Percentiles rank a stretch among this genome's conserved stretches.
These are phyloP conservation scores for Hordeum pubiflorum DNA, from an alignment of 202 grass and related monocot genomes.

Conservation along the genomic window DNA sequence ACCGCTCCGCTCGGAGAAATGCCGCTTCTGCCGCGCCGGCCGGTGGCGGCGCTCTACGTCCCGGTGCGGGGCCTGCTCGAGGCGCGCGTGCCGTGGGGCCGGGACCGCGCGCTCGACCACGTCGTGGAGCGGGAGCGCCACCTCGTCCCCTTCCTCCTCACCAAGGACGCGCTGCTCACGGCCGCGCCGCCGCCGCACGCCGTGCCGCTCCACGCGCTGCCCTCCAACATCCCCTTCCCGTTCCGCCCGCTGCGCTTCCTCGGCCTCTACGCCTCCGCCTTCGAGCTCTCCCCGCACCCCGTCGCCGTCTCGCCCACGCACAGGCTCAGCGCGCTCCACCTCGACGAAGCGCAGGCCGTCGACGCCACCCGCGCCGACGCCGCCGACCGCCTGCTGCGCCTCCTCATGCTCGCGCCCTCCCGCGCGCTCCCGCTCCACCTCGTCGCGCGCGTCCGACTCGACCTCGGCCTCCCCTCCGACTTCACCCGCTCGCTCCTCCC, in stretches of 20 bases:
- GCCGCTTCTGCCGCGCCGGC: slow-evolving; percentile 9
- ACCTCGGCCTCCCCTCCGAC: slow-evolving; percentile 72
- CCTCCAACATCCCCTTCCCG: slow-evolving; percentile 59
- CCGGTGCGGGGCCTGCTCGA: slow-evolving; percentile 42
- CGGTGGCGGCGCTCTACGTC: slow-evolving; percentile 20
- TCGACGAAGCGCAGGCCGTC: slow-evolving; percentile 34
- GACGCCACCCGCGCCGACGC: slow-evolving; percentile 35
- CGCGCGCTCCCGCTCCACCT: slow-evolving; percentile 63
- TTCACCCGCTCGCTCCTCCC: slow-evolving; percentile 63
- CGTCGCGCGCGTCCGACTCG: slow-evolving; percentile 58
- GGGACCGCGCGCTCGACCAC: slow-evolving; percentile 81
- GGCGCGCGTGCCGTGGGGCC: slow-evolving; percentile 53
- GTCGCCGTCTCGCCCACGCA: slow-evolving; percentile 48
- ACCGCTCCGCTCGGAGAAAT: too few species aligned
- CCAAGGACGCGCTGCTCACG: slow-evolving; percentile 74
- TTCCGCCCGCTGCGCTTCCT: slow-evolving; percentile 81
- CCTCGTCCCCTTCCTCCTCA: slow-evolving; percentile 66
- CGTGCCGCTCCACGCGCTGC: slow-evolving; percentile 57
- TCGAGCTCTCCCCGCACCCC: slow-evolving; percentile 36
- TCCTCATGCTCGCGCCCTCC: slow-evolving; percentile 73
- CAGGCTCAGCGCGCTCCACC: slow-evolving; percentile 38
- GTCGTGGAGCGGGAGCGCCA: slow-evolving; percentile 71
- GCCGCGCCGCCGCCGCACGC: slow-evolving; percentile 47
- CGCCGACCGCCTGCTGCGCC: slow-evolving; percentile 66
- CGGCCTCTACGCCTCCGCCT: slow-evolving; percentile 58